Evolutionary conservation across 2,329 filamentous ascomycete species (phyloP).

Genomic region (Neodidymelliopsis sp.): DNA sequence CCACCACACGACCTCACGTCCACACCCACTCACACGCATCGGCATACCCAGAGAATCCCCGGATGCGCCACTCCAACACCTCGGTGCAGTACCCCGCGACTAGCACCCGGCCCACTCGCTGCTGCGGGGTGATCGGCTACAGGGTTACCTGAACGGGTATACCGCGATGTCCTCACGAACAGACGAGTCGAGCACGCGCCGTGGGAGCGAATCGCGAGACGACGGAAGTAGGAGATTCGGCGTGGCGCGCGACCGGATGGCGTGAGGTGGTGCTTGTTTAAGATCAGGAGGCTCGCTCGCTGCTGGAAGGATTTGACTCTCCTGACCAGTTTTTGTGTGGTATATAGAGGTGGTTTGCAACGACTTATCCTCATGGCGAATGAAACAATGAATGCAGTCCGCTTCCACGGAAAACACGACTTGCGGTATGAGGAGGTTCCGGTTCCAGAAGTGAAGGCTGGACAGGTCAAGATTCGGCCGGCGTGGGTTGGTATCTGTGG

Average conservation of each 20-base stretch:
- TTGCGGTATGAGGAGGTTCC: slow-evolving; percentile 54
- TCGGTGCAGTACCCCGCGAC: slow-evolving; percentile 26
- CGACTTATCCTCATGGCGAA: no score
- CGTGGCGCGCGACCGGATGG: slow-evolving; percentile 2
- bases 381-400: slow-evolving; percentile 55
- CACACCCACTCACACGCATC: no score
- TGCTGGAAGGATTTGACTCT: not conserved
- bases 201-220: slow-evolving; percentile 4
- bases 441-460: slow-evolving; percentile 49
- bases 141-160: slow-evolving; percentile 32
- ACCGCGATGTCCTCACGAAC: slow-evolving; percentile 16
- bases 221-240: slow-evolving; percentile 3
- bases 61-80: not conserved
- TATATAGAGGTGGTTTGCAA: no score
- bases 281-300: not conserved
- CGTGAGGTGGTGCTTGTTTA: not conserved
- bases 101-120: not conserved
- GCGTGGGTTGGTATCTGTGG: slow-evolving; percentile 55
- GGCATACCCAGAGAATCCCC: no score
- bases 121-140: slow-evolving; percentile 32
- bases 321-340: no score
- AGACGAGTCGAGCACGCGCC: slow-evolving; percentile 17
- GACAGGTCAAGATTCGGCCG: slow-evolving; percentile 54
- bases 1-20: no score
- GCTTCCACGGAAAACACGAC: slow-evolving; percentile 55